Percentiles rank a stretch among this genome's conserved stretches.
Conservation (phyloP, 2,329 filamentous ascomycete genomes). For the Cylindrodendrum hubeiense region DNA sequence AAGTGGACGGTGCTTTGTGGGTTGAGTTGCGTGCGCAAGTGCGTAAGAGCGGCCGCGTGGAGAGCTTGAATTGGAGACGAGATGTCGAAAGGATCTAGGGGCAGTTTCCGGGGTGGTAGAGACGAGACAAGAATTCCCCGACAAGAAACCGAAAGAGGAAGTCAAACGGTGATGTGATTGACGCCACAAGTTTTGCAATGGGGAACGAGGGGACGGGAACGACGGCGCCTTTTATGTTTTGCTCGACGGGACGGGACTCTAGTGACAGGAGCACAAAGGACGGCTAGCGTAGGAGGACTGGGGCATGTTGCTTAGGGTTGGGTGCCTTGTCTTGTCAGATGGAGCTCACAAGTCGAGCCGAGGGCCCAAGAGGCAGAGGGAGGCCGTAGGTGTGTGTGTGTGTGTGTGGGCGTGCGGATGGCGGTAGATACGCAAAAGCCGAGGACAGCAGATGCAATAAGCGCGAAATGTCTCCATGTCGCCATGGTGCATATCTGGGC, state of each 20-base stretch:
- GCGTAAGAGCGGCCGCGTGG: conserved; percentile 24
- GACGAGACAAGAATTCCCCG: conserved; percentile 25
- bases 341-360: neutral
- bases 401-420: neutral
- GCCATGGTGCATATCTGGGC: neutral
- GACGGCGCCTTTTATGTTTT: conserved; percentile 30
- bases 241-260: conserved; percentile 5
- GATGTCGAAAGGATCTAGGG: neutral
- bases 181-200: conserved; percentile 45
- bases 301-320: neutral
- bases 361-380: neutral
- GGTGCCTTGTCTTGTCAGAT: neutral
- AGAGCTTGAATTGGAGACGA: neutral
- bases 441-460: conserved; percentile 2
- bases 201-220: conserved; percentile 32
- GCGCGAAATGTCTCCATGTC: neutral
- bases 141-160: conserved; percentile 31
- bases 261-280: neutral
- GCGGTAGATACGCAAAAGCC: neutral
- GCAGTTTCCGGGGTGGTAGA: conserved; percentile 16
- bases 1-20: conserved; percentile 5
- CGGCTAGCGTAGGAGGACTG: neutral
- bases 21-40: conserved; percentile 4
- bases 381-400: neutral
- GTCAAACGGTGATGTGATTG: conserved; percentile 42